Percentiles rank a stretch among this genome's conserved stretches.
Evolutionary conservation across 441 rosid genomes (phyloP).

Genomic region (Populus hybrid): DNA sequence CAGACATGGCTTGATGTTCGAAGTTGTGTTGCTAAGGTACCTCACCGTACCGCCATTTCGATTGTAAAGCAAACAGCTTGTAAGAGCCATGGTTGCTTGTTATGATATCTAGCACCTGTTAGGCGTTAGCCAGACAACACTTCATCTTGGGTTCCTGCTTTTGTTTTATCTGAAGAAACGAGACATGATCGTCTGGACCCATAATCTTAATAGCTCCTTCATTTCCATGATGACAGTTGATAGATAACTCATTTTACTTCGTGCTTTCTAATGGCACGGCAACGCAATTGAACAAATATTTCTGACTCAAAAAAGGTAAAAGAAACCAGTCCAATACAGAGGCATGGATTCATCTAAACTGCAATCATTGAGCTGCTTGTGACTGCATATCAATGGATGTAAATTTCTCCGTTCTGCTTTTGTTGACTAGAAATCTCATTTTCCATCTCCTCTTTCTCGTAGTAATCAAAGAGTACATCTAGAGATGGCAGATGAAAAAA

Average conservation of each 20-base stretch:
- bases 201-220: not conserved
- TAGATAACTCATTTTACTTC: not conserved
- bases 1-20: not conserved
- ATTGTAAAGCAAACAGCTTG: too few species aligned
- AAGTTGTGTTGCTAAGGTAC: not conserved
- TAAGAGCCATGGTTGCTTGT: too few species aligned
- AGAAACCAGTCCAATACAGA: not conserved
- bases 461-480: not conserved
- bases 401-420: too few species aligned
- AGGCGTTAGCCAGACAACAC: too few species aligned
- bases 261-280: not conserved
- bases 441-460: not conserved
- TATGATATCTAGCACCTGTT: too few species aligned
- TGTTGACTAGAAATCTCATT: not conserved
- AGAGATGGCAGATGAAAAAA: not conserved
- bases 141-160: too few species aligned
- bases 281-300: too few species aligned
- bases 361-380: not conserved
- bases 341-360: not conserved
- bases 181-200: not conserved
- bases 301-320: not conserved
- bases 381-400: too few species aligned
- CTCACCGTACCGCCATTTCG: too few species aligned
- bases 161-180: too few species aligned
- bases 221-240: not conserved